phyloP scores from a whole-genome alignment of 352 stramenopile species.

The Phytophthora fragariae region DNA sequence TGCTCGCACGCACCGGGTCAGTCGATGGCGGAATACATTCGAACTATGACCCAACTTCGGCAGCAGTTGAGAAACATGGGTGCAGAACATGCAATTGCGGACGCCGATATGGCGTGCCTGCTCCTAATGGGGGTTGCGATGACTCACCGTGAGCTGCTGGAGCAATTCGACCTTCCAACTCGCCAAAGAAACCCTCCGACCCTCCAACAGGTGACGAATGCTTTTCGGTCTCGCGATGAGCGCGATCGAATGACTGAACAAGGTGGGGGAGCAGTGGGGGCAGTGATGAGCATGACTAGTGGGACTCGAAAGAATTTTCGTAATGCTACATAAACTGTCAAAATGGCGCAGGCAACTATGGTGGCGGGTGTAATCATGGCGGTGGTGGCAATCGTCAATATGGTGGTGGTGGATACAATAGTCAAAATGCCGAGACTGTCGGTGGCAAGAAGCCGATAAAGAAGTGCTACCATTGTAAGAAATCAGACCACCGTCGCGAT shows the following conservation, averaged over 20 bases:
- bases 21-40: conserved; percentile 5
- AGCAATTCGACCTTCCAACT: conserved; percentile 15
- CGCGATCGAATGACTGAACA: conserved; percentile 4
- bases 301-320: too few species aligned
- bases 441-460: too few species aligned
- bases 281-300: too few species aligned
- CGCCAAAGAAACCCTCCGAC: conserved; percentile 14
- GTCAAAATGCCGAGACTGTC: too few species aligned
- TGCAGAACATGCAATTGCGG: not conserved
- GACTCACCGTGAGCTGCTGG: conserved; percentile 6
- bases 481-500: too few species aligned
- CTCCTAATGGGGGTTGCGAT: not conserved
- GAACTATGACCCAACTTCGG: conserved; percentile 4
- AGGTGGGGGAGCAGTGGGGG: not conserved
- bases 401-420: too few species aligned
- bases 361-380: too few species aligned
- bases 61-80: conserved; percentile 10
- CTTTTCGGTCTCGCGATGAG: conserved; percentile 9
- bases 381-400: too few species aligned
- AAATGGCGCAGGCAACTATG: too few species aligned
- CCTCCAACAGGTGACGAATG: conserved; percentile 13
- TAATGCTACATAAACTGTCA: too few species aligned
- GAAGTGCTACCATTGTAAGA: too few species aligned
- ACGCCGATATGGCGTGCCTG: conserved; percentile 6
- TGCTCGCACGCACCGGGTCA: not conserved